Base-by-base conservation (phyloP, 768 basidiomycete genomes). In the Amanita fuliginea region DNA sequence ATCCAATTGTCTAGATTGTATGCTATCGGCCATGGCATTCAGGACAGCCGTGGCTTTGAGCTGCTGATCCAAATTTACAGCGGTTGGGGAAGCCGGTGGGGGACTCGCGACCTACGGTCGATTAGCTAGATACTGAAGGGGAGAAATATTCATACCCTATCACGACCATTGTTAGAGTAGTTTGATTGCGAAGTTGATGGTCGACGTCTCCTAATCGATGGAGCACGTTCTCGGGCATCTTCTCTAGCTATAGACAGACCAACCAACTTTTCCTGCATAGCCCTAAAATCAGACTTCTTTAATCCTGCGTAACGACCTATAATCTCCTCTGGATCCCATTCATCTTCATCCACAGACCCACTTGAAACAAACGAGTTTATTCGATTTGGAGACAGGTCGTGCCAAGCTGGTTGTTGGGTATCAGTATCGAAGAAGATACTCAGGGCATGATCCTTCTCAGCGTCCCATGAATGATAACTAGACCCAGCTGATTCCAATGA, bases 121-220 rank as follows among this genome's bases (percentile, higher is more conserved):
- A 37, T 54, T 46, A 52, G 51, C 45, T 51, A 44, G 33, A 10
- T 35, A 16, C 13, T 21, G 47, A 46, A 22, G 51, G 28, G 40
- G 35, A 37, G 16, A 49, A 51, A 46, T 50, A 46, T 6, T 44
- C 57, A 57, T 54, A 53, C 51, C 56, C 64, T 60, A 46, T 72
- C 80, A 36, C 75, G 71, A n/a, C 74, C 76, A 47, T 68, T 73
- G 40, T 64, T 65, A 0, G 81, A 81, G 58, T 86, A 83, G 57
- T 78, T 83, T 9, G 86, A 85, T 63, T 88, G 86, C n/a, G 87
- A 86, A 11, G 83, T 86, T 1, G 86, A 89, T 9, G 85, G 86
- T 34, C 86, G 73, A 44, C 88, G 75, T 54, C 79, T 77, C 49
- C 86, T 73, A 55, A 86, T 48, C 2, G 86, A 88, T 46, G 78